Percentiles rank a stretch among this genome's conserved stretches.
phyloP scores from a whole-genome alignment of 2,329 filamentous ascomycete species.

The Aspergillus hiratsukae region DNA sequence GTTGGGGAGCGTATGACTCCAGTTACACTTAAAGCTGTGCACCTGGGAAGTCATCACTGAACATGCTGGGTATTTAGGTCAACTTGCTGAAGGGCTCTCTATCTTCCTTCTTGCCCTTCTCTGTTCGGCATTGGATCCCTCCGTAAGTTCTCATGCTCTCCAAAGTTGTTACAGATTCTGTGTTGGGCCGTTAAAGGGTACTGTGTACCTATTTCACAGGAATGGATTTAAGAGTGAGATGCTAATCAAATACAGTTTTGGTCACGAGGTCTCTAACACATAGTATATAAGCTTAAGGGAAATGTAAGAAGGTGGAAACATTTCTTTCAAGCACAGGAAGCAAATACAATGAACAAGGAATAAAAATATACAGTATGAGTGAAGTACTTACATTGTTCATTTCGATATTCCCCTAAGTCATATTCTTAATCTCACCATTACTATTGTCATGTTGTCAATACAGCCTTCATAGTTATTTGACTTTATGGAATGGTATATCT shows the following conservation, averaged over 20 bases:
- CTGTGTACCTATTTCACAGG: background rate
- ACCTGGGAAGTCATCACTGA: conserved; percentile 11
- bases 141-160: background rate
- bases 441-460: background rate
- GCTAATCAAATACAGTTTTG: background rate
- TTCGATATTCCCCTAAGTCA: background rate
- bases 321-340: background rate
- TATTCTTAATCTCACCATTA: background rate
- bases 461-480: background rate
- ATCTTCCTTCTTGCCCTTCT: background rate
- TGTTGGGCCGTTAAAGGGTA: background rate
- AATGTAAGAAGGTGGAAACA: background rate
- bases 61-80: background rate
- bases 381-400: background rate
- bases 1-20: conserved; percentile 5
- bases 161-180: background rate
- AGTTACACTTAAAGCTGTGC: conserved; percentile 5
- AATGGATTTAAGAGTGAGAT: background rate
- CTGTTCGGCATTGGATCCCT: background rate
- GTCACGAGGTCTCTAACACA: background rate
- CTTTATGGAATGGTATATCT: background rate
- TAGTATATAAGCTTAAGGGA: background rate
- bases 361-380: too few relatives aligned
- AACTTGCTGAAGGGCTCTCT: background rate
- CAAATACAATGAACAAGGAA: too few relatives aligned